Evolutionary conservation across 2,329 filamentous ascomycete genomes (phyloP).

Genomic region (Penicillium sp.): DNA sequence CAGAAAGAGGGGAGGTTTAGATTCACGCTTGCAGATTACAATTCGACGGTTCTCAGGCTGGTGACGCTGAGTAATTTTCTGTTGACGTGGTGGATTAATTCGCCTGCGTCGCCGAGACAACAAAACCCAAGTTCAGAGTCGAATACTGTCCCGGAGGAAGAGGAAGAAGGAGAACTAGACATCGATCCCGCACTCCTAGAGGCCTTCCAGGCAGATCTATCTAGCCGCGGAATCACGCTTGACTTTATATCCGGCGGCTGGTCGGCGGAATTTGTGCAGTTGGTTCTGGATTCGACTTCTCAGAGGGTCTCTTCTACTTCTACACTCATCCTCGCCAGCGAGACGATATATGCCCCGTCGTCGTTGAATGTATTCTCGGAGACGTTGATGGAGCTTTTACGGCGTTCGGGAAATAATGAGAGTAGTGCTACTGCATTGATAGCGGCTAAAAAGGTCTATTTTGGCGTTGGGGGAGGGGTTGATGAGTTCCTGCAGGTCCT

Average conservation of each 20-base stretch:
- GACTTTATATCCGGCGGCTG: slow-evolving; percentile 59
- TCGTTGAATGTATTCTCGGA: slow-evolving; percentile 54
- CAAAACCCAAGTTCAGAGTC: no score
- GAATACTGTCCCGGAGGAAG: no score
- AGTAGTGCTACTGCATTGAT: slow-evolving; percentile 48
- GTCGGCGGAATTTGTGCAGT: slow-evolving; percentile 46
- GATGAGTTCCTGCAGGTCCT: slow-evolving; percentile 51
- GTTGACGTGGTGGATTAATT: slow-evolving; percentile 48
- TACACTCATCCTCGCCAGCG: slow-evolving; percentile 55
- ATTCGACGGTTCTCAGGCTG: slow-evolving; percentile 55
- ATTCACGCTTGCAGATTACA: slow-evolving; percentile 61
- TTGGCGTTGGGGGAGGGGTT: slow-evolving; percentile 63
- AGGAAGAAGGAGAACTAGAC: slow-evolving; percentile 40
- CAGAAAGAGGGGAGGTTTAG: slow-evolving; percentile 31
- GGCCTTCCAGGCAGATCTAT: slow-evolving; percentile 44
- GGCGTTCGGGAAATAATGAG: slow-evolving; percentile 23
- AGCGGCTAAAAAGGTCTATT: slow-evolving; percentile 63
- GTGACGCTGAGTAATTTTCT: slow-evolving; percentile 60
- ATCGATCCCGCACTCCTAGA: slow-evolving; percentile 46
- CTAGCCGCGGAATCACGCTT: slow-evolving; percentile 42
- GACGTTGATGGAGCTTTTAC: slow-evolving; percentile 50
- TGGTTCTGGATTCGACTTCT: slow-evolving; percentile 26
- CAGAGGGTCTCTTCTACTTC: slow-evolving; percentile 19
- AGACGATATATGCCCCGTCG: slow-evolving; percentile 61
- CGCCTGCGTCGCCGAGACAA: slow-evolving; percentile 13